Percentiles rank a stretch among this genome's conserved stretches.
Evolutionary conservation across 1,284 basidiomycete species (phyloP).

Genomic region (Cronartium quercuum): DNA sequence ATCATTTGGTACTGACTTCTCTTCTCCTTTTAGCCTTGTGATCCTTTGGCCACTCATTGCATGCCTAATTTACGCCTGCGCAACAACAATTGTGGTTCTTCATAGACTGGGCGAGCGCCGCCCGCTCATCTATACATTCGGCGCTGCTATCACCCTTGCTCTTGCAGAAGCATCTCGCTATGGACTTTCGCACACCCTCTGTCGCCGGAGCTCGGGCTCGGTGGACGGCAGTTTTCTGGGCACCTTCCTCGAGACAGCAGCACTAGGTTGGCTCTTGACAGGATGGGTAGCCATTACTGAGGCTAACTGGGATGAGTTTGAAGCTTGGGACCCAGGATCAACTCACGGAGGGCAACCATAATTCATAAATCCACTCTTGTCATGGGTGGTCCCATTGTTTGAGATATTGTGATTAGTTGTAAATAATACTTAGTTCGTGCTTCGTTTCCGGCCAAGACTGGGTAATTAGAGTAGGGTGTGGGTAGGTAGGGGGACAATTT

Average conservation of each 20-base stretch:
- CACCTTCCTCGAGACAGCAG: slow-evolving; percentile 44
- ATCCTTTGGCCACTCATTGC: slow-evolving; percentile 32
- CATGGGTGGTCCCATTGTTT: no score
- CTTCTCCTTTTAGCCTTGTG: background rate
- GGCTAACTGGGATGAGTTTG: slow-evolving; percentile 43
- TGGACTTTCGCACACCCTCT: slow-evolving; percentile 44
- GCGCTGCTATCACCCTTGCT: slow-evolving; percentile 42
- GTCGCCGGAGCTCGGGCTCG: slow-evolving; percentile 41
- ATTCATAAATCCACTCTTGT: no score
- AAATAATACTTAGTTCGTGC: no score
- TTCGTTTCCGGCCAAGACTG: no score
- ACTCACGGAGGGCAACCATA: no score
- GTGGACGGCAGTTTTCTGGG: slow-evolving; percentile 45
- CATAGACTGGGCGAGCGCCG: slow-evolving; percentile 1
- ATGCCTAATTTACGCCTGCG: background rate
- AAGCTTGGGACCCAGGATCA: background rate
- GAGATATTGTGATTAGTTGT: no score
- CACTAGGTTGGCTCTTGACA: slow-evolving; percentile 41
- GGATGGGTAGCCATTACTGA: slow-evolving; percentile 46
- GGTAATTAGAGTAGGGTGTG: no score
- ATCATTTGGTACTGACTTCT: background rate
- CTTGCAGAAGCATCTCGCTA: slow-evolving; percentile 43
- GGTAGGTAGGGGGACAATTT: no score
- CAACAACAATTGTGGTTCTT: background rate
- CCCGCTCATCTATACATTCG: slow-evolving; percentile 16